Evolutionary conservation across 495 filamentous ascomycete genomes (phyloP).

Genomic region (Xylaria longipes): DNA sequence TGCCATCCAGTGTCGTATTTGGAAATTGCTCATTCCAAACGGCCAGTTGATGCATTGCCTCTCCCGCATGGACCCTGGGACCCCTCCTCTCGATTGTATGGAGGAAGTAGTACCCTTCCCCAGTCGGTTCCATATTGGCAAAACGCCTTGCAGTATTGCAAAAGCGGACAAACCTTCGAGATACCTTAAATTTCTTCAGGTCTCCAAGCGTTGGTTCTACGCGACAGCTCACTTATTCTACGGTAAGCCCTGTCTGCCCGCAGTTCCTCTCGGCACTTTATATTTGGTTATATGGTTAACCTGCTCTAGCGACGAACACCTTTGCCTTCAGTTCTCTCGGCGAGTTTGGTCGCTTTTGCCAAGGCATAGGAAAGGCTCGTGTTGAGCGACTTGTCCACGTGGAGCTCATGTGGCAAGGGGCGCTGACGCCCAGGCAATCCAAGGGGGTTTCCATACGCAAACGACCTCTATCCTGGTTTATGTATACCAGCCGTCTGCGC

Average conservation of each 20-base stretch:
- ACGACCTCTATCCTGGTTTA: constrained; percentile 35
- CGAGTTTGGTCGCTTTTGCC: constrained; percentile 47
- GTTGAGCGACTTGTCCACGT: constrained; percentile 46
- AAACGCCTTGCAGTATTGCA: constrained; percentile 33
- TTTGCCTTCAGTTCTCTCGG: constrained; percentile 54
- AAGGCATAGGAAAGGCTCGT: constrained; percentile 41
- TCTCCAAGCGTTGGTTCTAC: constrained; percentile 43
- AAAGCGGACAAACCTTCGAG: constrained; percentile 33
- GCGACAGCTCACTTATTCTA: constrained; percentile 49
- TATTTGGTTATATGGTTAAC: neutral
- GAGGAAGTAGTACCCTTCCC: constrained; percentile 25
- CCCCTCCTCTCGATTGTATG: constrained; percentile 24
- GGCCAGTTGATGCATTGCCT: constrained; percentile 44
- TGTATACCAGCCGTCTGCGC: constrained; percentile 38
- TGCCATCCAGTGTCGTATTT: constrained; percentile 39
- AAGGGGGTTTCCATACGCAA: constrained; percentile 36
- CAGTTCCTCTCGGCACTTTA: neutral
- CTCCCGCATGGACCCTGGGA: constrained; percentile 45
- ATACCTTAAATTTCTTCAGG: constrained; percentile 36
- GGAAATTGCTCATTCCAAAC: constrained; percentile 37
- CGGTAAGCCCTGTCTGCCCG: constrained; percentile 24
- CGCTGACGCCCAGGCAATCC: constrained; percentile 29
- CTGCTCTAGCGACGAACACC: constrained; percentile 38
- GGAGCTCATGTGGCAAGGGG: constrained; percentile 42
- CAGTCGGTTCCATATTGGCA: constrained; percentile 43